Evolutionary conservation across 441 rosid species (phyloP).

Genomic region (Populus hybrid): DNA sequence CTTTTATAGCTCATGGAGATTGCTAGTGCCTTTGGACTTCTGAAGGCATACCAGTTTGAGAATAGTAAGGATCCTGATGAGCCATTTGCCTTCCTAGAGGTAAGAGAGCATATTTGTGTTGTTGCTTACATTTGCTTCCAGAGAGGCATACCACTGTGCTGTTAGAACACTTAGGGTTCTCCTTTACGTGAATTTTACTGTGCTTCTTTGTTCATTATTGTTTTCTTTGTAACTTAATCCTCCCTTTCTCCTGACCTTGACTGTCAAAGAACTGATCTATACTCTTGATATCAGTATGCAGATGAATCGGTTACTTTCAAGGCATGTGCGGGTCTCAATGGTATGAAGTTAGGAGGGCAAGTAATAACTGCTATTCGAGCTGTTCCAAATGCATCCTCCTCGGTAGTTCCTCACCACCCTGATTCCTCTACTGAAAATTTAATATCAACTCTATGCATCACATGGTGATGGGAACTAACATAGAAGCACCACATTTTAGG

Average conservation of each 20-base stretch:
- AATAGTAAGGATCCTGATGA: slow-evolving; percentile 30
- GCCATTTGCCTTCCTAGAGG: slow-evolving; percentile 78
- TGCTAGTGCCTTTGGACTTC: slow-evolving; percentile 74
- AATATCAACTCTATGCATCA: slow-evolving; percentile 1
- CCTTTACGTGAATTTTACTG: neutral
- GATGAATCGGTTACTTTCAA: slow-evolving; percentile 66
- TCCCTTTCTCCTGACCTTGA: slow-evolving; percentile 10
- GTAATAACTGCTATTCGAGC: slow-evolving; percentile 73
- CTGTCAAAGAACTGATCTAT: slow-evolving; percentile 11
- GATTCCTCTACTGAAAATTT: slow-evolving; percentile 9
- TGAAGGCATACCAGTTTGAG: slow-evolving; percentile 70
- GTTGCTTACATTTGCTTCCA: slow-evolving; percentile 7
- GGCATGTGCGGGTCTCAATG: slow-evolving; percentile 91
- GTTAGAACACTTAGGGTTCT: neutral
- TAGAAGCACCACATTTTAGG: slow-evolving; percentile 37
- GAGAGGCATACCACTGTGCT: neutral
- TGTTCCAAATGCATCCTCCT: slow-evolving; percentile 35
- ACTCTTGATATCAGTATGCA: slow-evolving; percentile 51
- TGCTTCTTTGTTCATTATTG: neutral
- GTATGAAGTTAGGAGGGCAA: slow-evolving; percentile 91
- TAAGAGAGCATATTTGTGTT: slow-evolving; percentile 30
- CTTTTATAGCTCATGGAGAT: slow-evolving; percentile 76
- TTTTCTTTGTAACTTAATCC: neutral
- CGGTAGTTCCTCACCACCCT: slow-evolving; percentile 40
- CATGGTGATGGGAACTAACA: slow-evolving; percentile 23